Evolutionary conservation across 106 monocot species (phyloP).

Genomic region (Amphibolis antarctica): DNA sequence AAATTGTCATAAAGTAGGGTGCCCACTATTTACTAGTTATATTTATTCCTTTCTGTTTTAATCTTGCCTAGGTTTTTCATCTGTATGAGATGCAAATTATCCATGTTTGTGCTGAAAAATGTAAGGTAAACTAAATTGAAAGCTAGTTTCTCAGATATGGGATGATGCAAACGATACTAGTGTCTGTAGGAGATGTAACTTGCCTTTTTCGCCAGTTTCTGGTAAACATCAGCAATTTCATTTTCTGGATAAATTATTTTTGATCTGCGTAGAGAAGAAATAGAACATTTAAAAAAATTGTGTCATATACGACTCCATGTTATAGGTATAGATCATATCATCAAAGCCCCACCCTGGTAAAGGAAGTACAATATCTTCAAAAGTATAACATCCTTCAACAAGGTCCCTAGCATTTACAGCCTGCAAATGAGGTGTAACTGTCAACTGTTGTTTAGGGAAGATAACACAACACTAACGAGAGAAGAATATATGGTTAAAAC

Average conservation of each 20-base stretch:
- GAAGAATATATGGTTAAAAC: neutral
- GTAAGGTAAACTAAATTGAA: no score
- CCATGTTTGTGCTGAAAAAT: no score
- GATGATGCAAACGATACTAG: neutral
- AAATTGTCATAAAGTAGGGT: no score
- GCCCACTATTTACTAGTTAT: no score
- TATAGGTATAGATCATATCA: neutral
- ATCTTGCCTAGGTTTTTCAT: no score
- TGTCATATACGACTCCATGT: neutral
- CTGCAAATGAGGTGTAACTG: slow-evolving; percentile 21
- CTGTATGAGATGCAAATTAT: no score
- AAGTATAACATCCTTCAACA: slow-evolving; percentile 40
- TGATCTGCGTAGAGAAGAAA: slow-evolving; percentile 41
- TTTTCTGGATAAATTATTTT: slow-evolving; percentile 69
- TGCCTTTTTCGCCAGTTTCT: slow-evolving; percentile 67
- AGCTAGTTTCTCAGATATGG: no score
- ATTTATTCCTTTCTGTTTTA: no score
- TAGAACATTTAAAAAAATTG: neutral
- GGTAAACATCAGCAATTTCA: slow-evolving; percentile 62
- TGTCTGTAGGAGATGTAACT: neutral
- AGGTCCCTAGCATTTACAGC: slow-evolving; percentile 58
- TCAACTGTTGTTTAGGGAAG: neutral
- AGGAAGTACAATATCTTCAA: slow-evolving; percentile 96
- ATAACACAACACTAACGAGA: neutral
- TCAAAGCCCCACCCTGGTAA: slow-evolving; percentile 63